A percentile compares a stretch with the other conserved stretches of the same genome.
phyloP scores from a whole-genome alignment of 2,329 filamentous ascomycete genomes.

The Penicillium sp. region DNA sequence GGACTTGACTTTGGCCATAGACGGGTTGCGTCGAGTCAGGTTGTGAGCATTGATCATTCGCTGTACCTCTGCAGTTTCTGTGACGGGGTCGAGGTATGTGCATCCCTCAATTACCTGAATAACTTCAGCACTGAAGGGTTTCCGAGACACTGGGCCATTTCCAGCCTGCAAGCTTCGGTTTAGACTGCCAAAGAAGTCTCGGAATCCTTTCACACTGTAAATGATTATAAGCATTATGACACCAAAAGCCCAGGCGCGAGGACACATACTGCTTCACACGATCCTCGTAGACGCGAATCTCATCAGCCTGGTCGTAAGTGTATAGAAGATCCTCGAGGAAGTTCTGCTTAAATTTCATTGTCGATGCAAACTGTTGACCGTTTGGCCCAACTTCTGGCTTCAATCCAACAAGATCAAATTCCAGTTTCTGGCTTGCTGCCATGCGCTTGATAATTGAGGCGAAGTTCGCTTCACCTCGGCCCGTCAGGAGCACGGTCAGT shows the following conservation, averaged over 20 bases:
- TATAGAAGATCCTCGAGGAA: conserved; percentile 81
- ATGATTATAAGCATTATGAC: conserved; percentile 21
- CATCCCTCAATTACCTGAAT: conserved; percentile 82
- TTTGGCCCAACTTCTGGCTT: conserved; percentile 84
- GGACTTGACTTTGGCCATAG: conserved; percentile 48
- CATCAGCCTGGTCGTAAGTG: conserved; percentile 82
- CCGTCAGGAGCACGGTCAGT: conserved; percentile 84
- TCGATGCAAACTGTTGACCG: conserved; percentile 77
- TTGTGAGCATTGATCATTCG: conserved; percentile 91
- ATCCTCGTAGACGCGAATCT: conserved; percentile 74
- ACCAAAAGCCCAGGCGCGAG: not conserved
- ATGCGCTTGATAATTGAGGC: conserved; percentile 82
- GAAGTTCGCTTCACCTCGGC: conserved; percentile 79
- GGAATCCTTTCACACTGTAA: conserved; percentile 74
- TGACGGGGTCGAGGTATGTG: conserved; percentile 75
- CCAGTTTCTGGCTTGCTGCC: conserved; percentile 73
- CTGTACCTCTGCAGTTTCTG: conserved; percentile 83
- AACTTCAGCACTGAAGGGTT: conserved; percentile 76
- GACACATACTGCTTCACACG: conserved; percentile 61
- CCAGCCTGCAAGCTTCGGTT: conserved; percentile 65
- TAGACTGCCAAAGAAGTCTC: conserved; percentile 80
- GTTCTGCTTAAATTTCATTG: conserved; percentile 90
- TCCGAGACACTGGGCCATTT: conserved; percentile 57
- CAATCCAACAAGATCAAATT: conserved; percentile 86
- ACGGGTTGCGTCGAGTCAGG: conserved; percentile 39